Base-by-base conservation (phyloP, 768 basidiomycete genomes). In the Chalciporus piperatus region DNA sequence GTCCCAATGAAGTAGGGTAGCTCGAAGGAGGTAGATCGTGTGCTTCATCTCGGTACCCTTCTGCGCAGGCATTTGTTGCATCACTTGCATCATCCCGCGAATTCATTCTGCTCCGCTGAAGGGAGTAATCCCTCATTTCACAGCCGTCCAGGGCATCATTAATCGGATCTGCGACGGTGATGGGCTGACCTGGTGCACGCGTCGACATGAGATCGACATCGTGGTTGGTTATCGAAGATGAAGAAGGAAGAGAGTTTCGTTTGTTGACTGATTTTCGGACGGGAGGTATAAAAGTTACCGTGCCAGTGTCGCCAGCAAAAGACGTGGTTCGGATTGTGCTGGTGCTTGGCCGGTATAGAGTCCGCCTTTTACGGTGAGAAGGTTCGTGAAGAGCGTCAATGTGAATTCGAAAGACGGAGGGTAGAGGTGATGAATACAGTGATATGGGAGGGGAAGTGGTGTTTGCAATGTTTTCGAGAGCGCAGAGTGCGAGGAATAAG, bases 401-500 rank as follows among this genome's bases (percentile, higher is more conserved):
- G 16, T 69, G 67, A 10, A 71, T 3, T 30, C 63, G 66, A 47
- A 69, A 69, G 10, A 59, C 58, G 2, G 67, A 69, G 12, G 57
- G 48, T 0, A 42, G 45, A 14, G 63, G 56, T 38, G 62, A 67
- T 3, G 69, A 57, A 42, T 67, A 71, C 30, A 70, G 57, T 0
- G 67, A 50, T 32, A 59, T 45, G n/a, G 67, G 55, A 9, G 37
- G 22, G 0, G 45, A 20, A 40, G 53, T 51, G 5, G 53, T n/a
- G 13, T 45, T 41, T 9, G 52, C 55, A 25, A 61, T 8, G 43
- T 58, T 52, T 55, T 69, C 69, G 6, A 69, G 63, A 35, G 57
- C 49, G 38, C 49, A 65, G n/a, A 82, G 62, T 4, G 74, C 70
- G 12, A 65, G 38, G 1, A 61, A 49, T 27, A 77, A 66, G 3